Evolutionary conservation across 2,329 filamentous ascomycete genomes (phyloP).

Genomic region (Fusarium agapanthi): DNA sequence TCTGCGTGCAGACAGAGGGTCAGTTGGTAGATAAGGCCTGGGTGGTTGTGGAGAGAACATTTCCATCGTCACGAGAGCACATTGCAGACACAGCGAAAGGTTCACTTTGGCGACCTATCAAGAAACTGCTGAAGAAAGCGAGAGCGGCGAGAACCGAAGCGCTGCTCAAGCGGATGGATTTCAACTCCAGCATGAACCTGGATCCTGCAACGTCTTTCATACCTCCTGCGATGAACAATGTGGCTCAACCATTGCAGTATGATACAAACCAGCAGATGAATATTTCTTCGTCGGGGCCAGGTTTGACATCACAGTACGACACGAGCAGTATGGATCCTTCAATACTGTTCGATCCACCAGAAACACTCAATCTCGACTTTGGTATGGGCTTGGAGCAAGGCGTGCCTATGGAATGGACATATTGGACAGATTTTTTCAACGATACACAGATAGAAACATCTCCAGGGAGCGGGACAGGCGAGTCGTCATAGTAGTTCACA

Average conservation of each 20-base stretch:
- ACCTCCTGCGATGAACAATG: background rate
- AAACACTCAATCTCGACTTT: conserved; percentile 39
- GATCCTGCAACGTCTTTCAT: background rate
- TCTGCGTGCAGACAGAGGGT: conserved; percentile 58
- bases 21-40: conserved; percentile 59
- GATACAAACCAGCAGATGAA: background rate
- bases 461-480: conserved; percentile 38
- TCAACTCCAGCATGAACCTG: conserved; percentile 18
- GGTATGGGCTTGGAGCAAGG: conserved; percentile 32
- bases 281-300: background rate
- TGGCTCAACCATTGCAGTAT: conserved; percentile 22
- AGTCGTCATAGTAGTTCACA: conserved; percentile 35
- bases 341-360: conserved; percentile 42
- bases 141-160: conserved; percentile 50
- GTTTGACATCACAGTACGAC: conserved; percentile 35
- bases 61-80: conserved; percentile 52
- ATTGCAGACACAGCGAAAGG: conserved; percentile 61
- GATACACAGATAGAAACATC: conserved; percentile 51
- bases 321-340: conserved; percentile 44
- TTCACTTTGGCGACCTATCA: conserved; percentile 63
- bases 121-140: conserved; percentile 61
- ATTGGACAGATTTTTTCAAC: conserved; percentile 56
- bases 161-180: conserved; percentile 38
- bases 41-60: conserved; percentile 56
- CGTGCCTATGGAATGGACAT: conserved; percentile 44